Evolutionary conservation across 2,329 filamentous ascomycete genomes (phyloP), one percentile per base, ranked within the genome.

Genomic region (Monilinia laxa): DNA sequence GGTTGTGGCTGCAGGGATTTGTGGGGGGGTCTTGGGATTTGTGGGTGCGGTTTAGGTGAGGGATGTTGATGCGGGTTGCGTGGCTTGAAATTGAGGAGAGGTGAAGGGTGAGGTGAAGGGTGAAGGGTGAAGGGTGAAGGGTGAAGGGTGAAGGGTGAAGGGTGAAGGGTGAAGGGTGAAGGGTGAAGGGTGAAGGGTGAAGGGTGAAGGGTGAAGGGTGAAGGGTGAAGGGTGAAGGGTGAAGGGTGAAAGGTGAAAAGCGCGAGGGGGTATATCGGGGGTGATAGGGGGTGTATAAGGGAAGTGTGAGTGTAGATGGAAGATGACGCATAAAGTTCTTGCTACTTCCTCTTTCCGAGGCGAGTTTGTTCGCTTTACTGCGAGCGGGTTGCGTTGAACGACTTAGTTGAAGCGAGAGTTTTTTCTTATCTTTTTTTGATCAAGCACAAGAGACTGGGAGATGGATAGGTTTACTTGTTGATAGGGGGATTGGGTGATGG

Each of bases 1-100:
- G 92, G 85, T 85, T n/a, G 73, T 83, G 28, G 90, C 89, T 9
- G 84, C 86, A 4, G 76, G 84, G 16, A 75, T 88, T 64, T 84
- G 86, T 3, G 90, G 89, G 18, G 45, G 81, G n/a, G 81, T 78
- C 1, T 75, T 89, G 49, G 83, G 81, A 38, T 77, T 81, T 65
- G 82, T 87, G 53, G 78, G 82, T 71, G 76, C 85, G 76, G 77
- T 84, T 76, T 80, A 62, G 71, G 58, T 16, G n/a, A 20, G 52
- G 58, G 53, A 52, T 20, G 25, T 49, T 28, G 45, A 51, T 47
- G 51, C 58, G 23, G 40, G 65, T 12, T 51, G 16, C 16, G 49
- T 57, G 66, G 52, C 56, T 60, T 25, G 20, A 31, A 14, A 31
- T 42, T 31, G 28, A 40, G 51, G 16, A 25, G 23, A 56, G 28